These are phyloP conservation scores for Thielaviopsis euricoi DNA, from an alignment of 2,329 filamentous ascomycete species.

Conservation along the genomic window DNA sequence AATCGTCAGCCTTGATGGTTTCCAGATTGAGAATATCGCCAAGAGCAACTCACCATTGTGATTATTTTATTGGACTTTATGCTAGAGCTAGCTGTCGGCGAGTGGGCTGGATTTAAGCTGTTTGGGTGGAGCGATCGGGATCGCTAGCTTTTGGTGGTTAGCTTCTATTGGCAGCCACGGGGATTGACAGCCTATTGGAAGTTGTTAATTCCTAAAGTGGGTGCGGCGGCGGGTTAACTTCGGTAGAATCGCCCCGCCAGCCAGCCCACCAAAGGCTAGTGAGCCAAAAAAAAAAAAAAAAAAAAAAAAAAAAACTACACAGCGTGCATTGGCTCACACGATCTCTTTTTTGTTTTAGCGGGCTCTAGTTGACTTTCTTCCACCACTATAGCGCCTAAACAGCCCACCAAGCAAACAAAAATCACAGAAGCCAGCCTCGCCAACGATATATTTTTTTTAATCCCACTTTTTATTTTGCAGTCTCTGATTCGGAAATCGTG, in stretches of 20 bases:
- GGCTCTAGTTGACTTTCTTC: neutral
- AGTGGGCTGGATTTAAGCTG: no score
- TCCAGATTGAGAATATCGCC: neutral
- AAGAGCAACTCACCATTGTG: neutral
- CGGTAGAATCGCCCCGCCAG: neutral
- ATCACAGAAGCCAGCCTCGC: no score
- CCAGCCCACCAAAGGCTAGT: no score
- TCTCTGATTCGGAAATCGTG: no score
- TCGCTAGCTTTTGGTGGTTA: neutral
- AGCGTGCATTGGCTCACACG: slow-evolving; percentile 4
- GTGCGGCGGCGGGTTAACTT: neutral
- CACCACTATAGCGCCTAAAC: neutral
- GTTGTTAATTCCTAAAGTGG: neutral
- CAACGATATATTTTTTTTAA: no score
- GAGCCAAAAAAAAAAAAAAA: no score
- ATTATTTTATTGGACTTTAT: no score
- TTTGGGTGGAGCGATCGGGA: neutral
- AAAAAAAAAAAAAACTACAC: no score
- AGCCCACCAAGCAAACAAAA: neutral
- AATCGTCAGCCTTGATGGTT: neutral
- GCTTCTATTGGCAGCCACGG: no score
- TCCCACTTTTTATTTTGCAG: no score
- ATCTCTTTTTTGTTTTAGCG: neutral
- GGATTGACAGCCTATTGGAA: no score
- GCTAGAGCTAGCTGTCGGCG: no score